Evolutionary conservation across 2,329 filamentous ascomycete genomes (phyloP), one percentile per base, ranked within the genome.

Genomic region (Colletotrichum chrysophilum): DNA sequence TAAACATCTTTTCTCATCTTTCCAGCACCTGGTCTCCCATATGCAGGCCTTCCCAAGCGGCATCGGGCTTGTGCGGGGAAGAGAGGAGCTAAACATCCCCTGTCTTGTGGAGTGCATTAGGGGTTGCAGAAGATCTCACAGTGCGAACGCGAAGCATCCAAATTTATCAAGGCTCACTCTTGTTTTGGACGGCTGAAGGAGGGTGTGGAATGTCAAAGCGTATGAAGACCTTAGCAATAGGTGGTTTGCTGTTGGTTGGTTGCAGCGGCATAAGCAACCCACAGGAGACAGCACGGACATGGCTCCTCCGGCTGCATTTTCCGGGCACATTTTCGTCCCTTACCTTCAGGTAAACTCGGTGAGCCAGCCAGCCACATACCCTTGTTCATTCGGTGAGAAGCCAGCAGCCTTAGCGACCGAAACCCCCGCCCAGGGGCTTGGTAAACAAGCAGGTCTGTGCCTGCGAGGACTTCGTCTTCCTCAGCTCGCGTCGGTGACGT

Each of bases 101-200:
- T 48, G 43, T 21, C 43, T 21, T 21, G 43, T 52, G 43, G 43
- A 52, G 43, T 21, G 43, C n/a, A 52, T 48, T 48, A 43, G 38
- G 9, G 43, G 43, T 52, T 52, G 43, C 43, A 21, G 43, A 52
- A 21, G 43, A 52, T 52, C n/a, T 52, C n/a, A 52, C 43, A 52
- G 43, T 52, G 43, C 43, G 43, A 52, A 52, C 18, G n/a, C 43
- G 13, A 52, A 48, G 43, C 43, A 52, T 21, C 43, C 10, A 52
- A 3, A 3, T 21, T 21, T 0, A 2, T 52, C 3, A 7, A 21
- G n/a, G 43, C 4, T 48, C 38, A 48, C 5, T 6, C 2, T n/a
- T 48, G 18, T 48, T 48, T 48, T 48, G 38, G 18, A 4, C 38
- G 38, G 18, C 10, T 52, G 0, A 4, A 13, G 43, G 10, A 7